These are phyloP conservation scores for Mucor plumbeus DNA, from an alignment of 371 early-diverging fungal genomes.

Conservation along the genomic window DNA sequence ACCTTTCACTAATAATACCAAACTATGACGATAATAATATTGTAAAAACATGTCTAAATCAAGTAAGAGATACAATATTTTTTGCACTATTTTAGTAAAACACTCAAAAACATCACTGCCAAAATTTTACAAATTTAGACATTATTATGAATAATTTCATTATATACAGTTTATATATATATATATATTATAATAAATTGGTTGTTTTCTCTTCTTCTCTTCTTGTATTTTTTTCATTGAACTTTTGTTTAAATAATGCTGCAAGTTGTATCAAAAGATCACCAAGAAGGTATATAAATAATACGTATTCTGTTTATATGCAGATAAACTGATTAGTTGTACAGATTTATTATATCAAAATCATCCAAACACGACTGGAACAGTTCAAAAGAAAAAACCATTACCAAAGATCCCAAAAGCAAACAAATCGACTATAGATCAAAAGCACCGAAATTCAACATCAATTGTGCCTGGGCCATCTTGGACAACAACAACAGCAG, in stretches of 20 bases:
- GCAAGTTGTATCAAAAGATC: neutral
- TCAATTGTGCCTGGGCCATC: constrained; percentile 4
- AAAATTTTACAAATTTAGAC: constrained; percentile 15
- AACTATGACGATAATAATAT: neutral
- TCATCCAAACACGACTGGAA: neutral
- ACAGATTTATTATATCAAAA: neutral
- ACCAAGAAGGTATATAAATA: neutral
- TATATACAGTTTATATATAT: constrained; percentile 3
- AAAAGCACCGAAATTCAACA: neutral
- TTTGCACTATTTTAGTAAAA: neutral
- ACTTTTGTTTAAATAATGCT: neutral
- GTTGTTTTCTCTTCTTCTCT: neutral
- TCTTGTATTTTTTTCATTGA: neutral
- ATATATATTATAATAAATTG: neutral
- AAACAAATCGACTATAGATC: neutral
- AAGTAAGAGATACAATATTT: neutral
- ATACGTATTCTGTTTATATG: neutral
- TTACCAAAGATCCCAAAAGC: constrained; percentile 13
- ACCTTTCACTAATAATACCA: neutral
- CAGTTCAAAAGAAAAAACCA: constrained; percentile 18
- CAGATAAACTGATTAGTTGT: neutral
- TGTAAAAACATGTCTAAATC: neutral
- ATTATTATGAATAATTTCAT: constrained; percentile 15
- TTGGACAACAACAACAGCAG: neutral
- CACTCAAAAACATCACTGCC: constrained; percentile 9